Percentiles rank a stretch among this genome's conserved stretches.
Conservation (phyloP, 352 stramenopile genomes). For the Thalassiosira oceanica region DNA sequence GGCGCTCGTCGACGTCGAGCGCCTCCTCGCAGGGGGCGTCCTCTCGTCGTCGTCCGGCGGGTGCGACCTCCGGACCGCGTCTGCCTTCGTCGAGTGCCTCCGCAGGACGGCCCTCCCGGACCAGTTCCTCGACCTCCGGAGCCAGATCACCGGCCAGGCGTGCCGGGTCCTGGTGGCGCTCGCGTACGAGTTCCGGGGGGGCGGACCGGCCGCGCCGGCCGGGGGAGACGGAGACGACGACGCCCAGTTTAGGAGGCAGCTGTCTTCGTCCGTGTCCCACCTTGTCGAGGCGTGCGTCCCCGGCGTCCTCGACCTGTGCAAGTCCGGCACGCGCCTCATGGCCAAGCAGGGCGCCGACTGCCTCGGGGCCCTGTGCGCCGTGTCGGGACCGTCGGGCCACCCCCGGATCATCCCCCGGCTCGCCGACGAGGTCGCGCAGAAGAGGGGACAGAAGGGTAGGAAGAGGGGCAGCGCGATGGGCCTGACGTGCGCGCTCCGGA, state of each 20-base stretch:
- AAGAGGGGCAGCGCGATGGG: conserved; percentile 33
- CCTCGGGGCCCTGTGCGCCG: conserved; percentile 20
- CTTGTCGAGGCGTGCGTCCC: conserved; percentile 43
- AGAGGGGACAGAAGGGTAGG: conserved; percentile 44
- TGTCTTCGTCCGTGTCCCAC: conserved; percentile 14
- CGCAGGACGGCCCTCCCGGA: conserved; percentile 32
- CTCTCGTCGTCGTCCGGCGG: conserved; percentile 6
- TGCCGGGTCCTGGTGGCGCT: conserved; percentile 26
- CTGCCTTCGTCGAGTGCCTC: conserved; percentile 38
- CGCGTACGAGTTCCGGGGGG: conserved; percentile 35
- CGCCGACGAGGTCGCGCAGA: conserved; percentile 35
- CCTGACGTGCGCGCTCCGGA: conserved; percentile 28
- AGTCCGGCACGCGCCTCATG: conserved; percentile 42
- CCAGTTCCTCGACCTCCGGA: conserved; percentile 49
- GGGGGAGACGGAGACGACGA: too few relatives aligned
- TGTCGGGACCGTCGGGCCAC: conserved; percentile 16
- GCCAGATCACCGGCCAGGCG: conserved; percentile 45
- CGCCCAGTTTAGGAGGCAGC: too few relatives aligned
- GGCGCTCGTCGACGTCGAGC: conserved; percentile 36
- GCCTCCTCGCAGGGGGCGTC: conserved; percentile 34
- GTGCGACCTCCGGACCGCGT: conserved; percentile 13
- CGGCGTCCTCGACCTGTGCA: conserved; percentile 29
- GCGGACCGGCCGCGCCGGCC: conserved; percentile 10
- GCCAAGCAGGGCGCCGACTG: conserved; percentile 40
- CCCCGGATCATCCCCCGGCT: conserved; percentile 20